Conservation (phyloP, 1,139 yeast genomes). For the Kazachstania sp. region DNA sequence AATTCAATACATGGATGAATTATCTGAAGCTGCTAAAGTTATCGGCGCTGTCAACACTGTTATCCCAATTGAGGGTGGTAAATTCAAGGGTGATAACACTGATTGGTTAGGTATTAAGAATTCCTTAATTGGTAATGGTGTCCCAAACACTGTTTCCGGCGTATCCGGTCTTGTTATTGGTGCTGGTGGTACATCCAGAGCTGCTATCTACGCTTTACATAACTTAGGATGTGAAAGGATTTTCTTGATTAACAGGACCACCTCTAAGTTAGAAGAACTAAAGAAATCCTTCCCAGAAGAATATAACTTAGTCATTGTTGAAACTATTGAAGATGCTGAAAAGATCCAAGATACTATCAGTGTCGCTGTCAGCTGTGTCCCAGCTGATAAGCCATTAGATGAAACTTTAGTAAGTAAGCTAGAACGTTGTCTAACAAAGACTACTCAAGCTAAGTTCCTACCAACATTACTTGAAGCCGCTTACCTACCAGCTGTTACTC, state of each 20-base stretch:
- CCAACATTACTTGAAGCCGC: slow-evolving; percentile 82
- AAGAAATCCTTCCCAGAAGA: slow-evolving; percentile 51
- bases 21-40: slow-evolving; percentile 61
- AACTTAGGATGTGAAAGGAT: slow-evolving; percentile 69
- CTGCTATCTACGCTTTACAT: slow-evolving; percentile 83
- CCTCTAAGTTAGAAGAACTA: slow-evolving; percentile 52
- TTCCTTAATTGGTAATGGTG: slow-evolving; percentile 56
- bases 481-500: slow-evolving; percentile 79
- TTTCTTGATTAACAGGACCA: slow-evolving; percentile 76
- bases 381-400: slow-evolving; percentile 76
- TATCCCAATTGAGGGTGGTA: slow-evolving; percentile 46
- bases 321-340: slow-evolving; percentile 40
- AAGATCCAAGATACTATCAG: slow-evolving; percentile 37
- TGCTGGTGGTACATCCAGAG: slow-evolving; percentile 96
- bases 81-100: slow-evolving; percentile 78
- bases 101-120: slow-evolving; percentile 88
- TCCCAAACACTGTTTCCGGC: slow-evolving; percentile 36
- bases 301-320: slow-evolving; percentile 53
- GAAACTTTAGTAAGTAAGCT: slow-evolving; percentile 40
- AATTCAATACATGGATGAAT: slow-evolving; percentile 52
- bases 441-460: slow-evolving; percentile 31
- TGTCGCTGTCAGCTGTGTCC: slow-evolving; percentile 75
- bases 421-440: slow-evolving; percentile 39
- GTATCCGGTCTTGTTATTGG: slow-evolving; percentile 72
- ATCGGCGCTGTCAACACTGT: slow-evolving; percentile 96